Percentiles rank a stretch among this genome's conserved stretches.
phyloP scores from a whole-genome alignment of 495 filamentous ascomycete species.

The Podospora pseudoanserina region DNA sequence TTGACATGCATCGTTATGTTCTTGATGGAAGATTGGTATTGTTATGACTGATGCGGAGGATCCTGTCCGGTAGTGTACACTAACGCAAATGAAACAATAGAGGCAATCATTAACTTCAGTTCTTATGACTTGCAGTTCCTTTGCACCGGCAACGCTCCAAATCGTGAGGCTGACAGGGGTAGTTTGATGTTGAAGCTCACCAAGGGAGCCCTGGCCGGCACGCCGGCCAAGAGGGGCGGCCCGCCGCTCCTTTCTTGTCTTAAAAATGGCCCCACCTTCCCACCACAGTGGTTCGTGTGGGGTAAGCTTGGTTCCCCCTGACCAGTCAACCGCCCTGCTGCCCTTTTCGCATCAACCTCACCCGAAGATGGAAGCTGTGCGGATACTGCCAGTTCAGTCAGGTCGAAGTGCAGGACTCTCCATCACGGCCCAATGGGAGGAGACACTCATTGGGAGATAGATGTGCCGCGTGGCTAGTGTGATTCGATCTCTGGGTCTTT shows the following conservation, averaged over 20 bases:
- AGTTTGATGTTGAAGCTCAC: neutral
- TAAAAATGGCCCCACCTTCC: neutral
- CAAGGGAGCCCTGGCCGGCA: neutral
- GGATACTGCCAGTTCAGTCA: neutral
- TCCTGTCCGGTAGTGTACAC: neutral
- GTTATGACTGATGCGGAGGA: neutral
- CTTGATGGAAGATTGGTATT: neutral
- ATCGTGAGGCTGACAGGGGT: neutral
- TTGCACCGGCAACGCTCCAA: too few species aligned
- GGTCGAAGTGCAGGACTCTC: neutral
- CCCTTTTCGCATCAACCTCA: neutral
- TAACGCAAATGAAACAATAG: neutral
- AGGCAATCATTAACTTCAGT: neutral
- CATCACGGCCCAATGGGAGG: neutral
- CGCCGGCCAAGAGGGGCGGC: neutral
- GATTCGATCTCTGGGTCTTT: neutral
- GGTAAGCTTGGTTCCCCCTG: neutral
- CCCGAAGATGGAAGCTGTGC: too few species aligned
- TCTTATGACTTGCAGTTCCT: neutral
- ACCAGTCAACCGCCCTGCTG: neutral
- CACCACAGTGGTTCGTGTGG: constrained; percentile 1
- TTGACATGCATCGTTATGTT: neutral
- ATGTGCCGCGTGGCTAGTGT: constrained; percentile 4
- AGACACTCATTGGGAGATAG: neutral
- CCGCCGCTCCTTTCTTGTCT: neutral